Percentiles rank a stretch among this genome's conserved stretches.
phyloP scores from a whole-genome alignment of 2,329 filamentous ascomycete genomes.

The Colletotrichum acutatum region DNA sequence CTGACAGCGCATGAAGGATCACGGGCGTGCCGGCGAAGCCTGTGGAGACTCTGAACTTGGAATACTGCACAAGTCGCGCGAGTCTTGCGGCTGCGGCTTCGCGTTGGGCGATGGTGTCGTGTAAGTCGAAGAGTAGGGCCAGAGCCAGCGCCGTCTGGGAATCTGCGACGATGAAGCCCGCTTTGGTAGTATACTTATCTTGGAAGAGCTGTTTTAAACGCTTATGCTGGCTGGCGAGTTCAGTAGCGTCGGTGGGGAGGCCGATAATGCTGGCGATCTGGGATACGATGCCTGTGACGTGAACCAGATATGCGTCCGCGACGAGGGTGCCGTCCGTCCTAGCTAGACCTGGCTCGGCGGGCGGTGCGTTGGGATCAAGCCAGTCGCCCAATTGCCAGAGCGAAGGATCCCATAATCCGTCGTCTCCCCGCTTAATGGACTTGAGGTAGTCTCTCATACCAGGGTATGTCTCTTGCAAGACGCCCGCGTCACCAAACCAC shows the following conservation, averaged over 20 bases:
- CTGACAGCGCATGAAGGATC: constrained; percentile 45
- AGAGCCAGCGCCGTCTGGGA: constrained; percentile 54
- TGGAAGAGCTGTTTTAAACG: constrained; percentile 44
- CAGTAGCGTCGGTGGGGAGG: constrained; percentile 39
- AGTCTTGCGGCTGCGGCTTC: constrained; percentile 42
- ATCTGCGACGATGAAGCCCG: constrained; percentile 45
- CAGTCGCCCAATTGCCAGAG: constrained; percentile 57
- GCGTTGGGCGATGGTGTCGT: constrained; percentile 36
- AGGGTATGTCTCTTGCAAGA: constrained; percentile 50
- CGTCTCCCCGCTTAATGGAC: constrained; percentile 44
- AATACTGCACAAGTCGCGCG: constrained; percentile 43
- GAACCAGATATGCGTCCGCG: constrained; percentile 59
- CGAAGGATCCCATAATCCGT: constrained; percentile 52
- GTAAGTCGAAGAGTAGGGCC: constrained; percentile 50
- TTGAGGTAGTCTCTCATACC: constrained; percentile 53
- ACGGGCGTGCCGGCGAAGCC: constrained; percentile 57
- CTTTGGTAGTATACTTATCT: constrained; percentile 42
- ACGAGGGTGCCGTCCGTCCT: constrained; percentile 54
- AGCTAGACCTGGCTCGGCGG: constrained; percentile 50
- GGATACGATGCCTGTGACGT: constrained; percentile 50
- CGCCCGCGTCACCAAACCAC: constrained; percentile 48
- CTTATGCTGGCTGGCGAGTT: constrained; percentile 36
- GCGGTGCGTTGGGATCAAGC: constrained; percentile 59
- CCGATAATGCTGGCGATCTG: constrained; percentile 47
- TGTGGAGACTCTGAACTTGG: constrained; percentile 50